A percentile compares a stretch with the other conserved stretches of the same genome.
Conservation (phyloP, 2,329 filamentous ascomycete genomes). For the Fusarium bulbicola region DNA sequence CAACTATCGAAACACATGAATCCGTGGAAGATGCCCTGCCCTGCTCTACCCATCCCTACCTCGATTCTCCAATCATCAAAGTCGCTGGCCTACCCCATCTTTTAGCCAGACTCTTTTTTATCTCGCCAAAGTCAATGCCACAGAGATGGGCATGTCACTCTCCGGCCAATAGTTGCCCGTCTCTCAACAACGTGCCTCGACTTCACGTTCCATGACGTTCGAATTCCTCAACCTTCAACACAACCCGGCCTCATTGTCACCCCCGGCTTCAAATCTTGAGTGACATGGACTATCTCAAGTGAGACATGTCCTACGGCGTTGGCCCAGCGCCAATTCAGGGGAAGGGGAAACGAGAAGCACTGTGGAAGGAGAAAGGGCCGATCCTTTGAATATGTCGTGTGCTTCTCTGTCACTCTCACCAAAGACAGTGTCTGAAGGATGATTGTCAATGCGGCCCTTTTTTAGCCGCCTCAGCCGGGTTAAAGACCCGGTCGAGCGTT, state of each 20-base stretch:
- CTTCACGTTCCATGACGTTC: slow-evolving; percentile 25
- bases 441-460: background rate
- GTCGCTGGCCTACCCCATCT: slow-evolving; percentile 35
- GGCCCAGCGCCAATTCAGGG: slow-evolving; percentile 28
- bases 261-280: slow-evolving; percentile 1
- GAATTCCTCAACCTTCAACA: slow-evolving; percentile 19
- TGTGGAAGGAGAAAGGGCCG: slow-evolving; percentile 8
- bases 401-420: slow-evolving; percentile 7
- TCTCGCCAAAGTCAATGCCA: slow-evolving; percentile 27
- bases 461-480: slow-evolving; percentile 6
- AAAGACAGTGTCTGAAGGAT: slow-evolving; percentile 2
- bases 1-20: background rate
- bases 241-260: background rate
- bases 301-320: slow-evolving; percentile 18
- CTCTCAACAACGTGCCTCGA: slow-evolving; percentile 40
- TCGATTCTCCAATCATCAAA: slow-evolving; percentile 32
- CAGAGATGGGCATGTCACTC: slow-evolving; percentile 29
- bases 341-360: slow-evolving; percentile 15
- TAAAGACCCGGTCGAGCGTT: slow-evolving; percentile 7
- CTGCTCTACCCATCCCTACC: slow-evolving; percentile 7
- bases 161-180: slow-evolving; percentile 33
- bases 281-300: slow-evolving; percentile 13
- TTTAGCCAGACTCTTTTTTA: slow-evolving; percentile 37
- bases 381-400: slow-evolving; percentile 29
- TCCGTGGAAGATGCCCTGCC: background rate